Conservation (phyloP, 257 asterid species). For the Petunia axillaris region DNA sequence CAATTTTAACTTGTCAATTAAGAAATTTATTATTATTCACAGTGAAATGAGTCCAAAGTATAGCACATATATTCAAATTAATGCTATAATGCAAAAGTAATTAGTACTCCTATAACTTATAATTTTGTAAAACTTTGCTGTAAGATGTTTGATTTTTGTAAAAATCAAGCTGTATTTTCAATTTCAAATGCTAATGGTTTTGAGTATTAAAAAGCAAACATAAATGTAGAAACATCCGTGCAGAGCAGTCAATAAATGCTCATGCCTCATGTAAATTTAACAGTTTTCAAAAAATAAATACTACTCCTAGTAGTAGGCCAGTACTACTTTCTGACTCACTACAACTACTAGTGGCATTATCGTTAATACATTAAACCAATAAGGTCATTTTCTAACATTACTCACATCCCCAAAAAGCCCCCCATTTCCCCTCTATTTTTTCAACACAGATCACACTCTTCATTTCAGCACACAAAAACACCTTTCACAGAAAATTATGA, state of each 20-base stretch:
- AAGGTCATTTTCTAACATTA: conserved; percentile 18
- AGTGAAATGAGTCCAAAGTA: not conserved
- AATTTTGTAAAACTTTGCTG: too few species aligned
- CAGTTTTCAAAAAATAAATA: not conserved
- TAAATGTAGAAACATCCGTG: conserved; percentile 23
- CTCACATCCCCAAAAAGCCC: conserved; percentile 16
- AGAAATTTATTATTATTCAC: not conserved
- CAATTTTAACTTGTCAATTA: not conserved
- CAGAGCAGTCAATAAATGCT: conserved; percentile 19
- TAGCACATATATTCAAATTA: too few species aligned
- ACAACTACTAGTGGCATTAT: conserved; percentile 35
- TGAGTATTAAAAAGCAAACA: not conserved
- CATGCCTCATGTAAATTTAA: not conserved
- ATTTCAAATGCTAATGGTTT: not conserved
- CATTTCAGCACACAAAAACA: conserved; percentile 3
- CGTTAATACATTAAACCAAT: conserved; percentile 36
- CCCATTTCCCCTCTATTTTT: conserved; percentile 24
- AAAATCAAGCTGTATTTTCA: not conserved
- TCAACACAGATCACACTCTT: conserved; percentile 7
- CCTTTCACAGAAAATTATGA: conserved; percentile 47
- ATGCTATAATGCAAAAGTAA: too few species aligned
- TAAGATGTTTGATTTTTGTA: too few species aligned
- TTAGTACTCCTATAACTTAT: too few species aligned
- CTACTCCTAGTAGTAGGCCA: not conserved
- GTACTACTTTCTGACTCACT: not conserved